Conservation (phyloP, 179 eudicot species). For the Pouteria campechiana region DNA sequence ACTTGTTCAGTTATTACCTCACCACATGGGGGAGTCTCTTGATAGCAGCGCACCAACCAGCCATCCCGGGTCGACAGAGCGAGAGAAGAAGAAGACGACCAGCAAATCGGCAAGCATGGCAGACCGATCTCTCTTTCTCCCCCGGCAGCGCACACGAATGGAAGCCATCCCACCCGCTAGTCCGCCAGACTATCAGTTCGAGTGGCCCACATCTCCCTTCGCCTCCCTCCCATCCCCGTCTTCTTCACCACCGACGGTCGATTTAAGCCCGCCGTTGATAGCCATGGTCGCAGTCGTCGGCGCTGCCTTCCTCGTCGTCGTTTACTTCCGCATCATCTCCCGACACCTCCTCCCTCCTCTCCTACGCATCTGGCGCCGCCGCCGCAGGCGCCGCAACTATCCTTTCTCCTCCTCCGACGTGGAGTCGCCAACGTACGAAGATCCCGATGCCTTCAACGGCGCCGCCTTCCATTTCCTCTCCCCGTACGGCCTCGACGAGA, state of each 20-base stretch:
- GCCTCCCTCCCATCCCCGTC: no score
- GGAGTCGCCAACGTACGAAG: constrained; percentile 23
- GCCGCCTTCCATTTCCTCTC: constrained; percentile 45
- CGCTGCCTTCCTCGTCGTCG: constrained; percentile 62
- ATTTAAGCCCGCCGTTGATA: constrained; percentile 83
- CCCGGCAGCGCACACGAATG: no score
- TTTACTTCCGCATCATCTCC: constrained; percentile 78
- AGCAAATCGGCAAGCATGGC: no score
- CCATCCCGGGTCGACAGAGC: no score
- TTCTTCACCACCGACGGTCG: constrained; percentile 29
- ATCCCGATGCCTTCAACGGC: constrained; percentile 25
- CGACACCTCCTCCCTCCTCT: constrained; percentile 26
- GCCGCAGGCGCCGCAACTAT: constrained; percentile 34
- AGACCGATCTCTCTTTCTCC: no score
- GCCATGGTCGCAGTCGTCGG: constrained; percentile 87
- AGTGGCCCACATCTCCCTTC: no score
- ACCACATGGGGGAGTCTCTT: no score
- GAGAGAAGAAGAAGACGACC: no score
- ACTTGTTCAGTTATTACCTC: no score
- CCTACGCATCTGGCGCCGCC: constrained; percentile 29
- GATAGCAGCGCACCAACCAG: no score
- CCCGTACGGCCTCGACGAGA: constrained; percentile 75
- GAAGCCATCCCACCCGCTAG: no score
- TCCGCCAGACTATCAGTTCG: no score
- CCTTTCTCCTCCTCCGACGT: constrained; percentile 30